Evolutionary conservation across 164 flowering plant species (phyloP), one percentile per base, ranked within the genome.

Genomic region (Chimonanthus salicifolius): DNA sequence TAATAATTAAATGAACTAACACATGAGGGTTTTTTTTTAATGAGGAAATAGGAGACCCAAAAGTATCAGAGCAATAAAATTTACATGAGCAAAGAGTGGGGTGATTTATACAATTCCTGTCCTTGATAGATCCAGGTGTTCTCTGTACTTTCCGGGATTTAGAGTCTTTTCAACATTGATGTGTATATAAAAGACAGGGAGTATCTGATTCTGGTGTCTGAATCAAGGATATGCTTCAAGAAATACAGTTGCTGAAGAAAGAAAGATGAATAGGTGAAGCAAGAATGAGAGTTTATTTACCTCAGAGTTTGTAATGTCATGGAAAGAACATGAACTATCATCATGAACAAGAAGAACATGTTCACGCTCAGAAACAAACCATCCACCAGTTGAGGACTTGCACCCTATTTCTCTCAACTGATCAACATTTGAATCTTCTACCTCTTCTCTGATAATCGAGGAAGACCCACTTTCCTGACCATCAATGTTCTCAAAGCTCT

Each of bases 361-460:
- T 78, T 93, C 98, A 62, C 99, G 98, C 73, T 95, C 98, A 3
- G 91, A 87, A 43, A 90, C 94, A 84, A 95, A 90, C 99, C 99
- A 96, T 73, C 99, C 99, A 48, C 92, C 98, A 3, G 98, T 92
- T 3, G 99, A 74, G 64, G 80, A 75, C 83, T 92, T 93, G 74
- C 71, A 7, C 5, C 99, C 99, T 60, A 96, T 86, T 72, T 89
- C 89, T 77, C 83, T 82, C 68, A 90, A 65, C 76, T 85, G 87
- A 74, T 85, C 78, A 47, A 76, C 60, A 50, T 63, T 44, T 62
- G 74, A 63, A 43, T 94, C 90, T 70, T 90, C 97, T 47, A 54
- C 65, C 60, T 85, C 92, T 67, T 90, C 96, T 16, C 71, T 80
- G 49, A 80, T 33, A 1, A 79, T n/a, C 82, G 78, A 72, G 4